Conservation (phyloP, 179 eudicot genomes). For the Camellia oleifera region DNA sequence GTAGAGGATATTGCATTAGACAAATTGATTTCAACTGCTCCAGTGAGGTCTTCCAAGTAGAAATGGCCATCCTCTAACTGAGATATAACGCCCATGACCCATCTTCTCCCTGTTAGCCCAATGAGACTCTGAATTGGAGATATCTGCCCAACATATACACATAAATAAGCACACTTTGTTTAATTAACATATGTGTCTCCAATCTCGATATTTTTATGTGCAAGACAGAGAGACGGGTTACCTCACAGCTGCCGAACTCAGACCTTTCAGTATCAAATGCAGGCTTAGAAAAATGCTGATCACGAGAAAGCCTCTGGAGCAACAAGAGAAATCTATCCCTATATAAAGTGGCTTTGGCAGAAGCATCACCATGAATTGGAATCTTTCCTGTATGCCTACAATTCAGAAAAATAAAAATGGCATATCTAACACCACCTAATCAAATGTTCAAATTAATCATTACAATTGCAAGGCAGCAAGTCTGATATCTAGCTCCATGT, state of each 20-base stretch:
- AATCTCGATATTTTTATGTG: background rate
- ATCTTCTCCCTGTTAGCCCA: conserved; percentile 77
- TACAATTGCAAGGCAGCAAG: background rate
- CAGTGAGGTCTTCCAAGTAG: conserved; percentile 90
- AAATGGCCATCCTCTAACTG: conserved; percentile 98
- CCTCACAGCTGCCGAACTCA: conserved; percentile 80
- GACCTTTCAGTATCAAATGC: conserved; percentile 60
- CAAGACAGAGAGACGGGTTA: conserved; percentile 14
- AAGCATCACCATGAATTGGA: conserved; percentile 81
- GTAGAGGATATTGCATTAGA: conserved; percentile 87
- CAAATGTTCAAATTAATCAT: background rate
- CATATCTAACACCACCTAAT: background rate
- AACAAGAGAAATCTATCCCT: conserved; percentile 78
- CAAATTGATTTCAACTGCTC: conserved; percentile 87
- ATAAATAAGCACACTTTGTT: background rate
- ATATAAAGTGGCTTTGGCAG: conserved; percentile 73
- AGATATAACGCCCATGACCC: conserved; percentile 97
- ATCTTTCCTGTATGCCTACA: conserved; percentile 60
- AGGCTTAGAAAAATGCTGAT: conserved; percentile 79
- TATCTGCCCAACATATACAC: conserved; percentile 46
- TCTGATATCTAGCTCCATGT: background rate
- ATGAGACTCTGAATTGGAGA: conserved; percentile 87
- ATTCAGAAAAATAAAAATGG: background rate
- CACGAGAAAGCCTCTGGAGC: conserved; percentile 77
- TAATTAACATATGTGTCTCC: background rate